phyloP scores from a whole-genome alignment of 2,329 filamentous ascomycete genomes.

The Penicillium glabrum region DNA sequence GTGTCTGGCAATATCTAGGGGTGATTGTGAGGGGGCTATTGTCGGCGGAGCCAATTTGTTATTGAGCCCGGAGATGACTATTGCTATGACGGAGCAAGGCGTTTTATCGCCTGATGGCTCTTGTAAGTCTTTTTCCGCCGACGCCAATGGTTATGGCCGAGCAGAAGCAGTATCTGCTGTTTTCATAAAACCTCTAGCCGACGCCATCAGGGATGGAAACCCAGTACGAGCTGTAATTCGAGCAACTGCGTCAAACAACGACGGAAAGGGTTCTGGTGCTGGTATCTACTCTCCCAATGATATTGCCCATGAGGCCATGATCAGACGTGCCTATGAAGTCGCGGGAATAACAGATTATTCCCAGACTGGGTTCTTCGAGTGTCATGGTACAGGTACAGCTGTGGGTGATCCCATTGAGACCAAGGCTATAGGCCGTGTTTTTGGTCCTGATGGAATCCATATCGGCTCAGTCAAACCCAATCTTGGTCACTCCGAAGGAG shows the following conservation, averaged over 20 bases:
- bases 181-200: slow-evolving; percentile 47
- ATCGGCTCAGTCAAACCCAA: slow-evolving; percentile 20
- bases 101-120: slow-evolving; percentile 45
- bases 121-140: slow-evolving; percentile 49
- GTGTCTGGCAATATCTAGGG: slow-evolving; percentile 21
- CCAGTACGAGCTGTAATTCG: slow-evolving; percentile 35
- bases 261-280: slow-evolving; percentile 4
- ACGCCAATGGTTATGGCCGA: slow-evolving; percentile 53
- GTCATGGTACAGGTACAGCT: slow-evolving; percentile 15
- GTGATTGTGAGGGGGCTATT: slow-evolving; percentile 27
- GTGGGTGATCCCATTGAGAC: slow-evolving; percentile 12
- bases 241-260: slow-evolving; percentile 27
- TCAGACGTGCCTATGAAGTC: background rate
- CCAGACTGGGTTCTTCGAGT: slow-evolving; percentile 13
- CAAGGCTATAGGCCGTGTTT: slow-evolving; percentile 4
- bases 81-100: slow-evolving; percentile 14
- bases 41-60: slow-evolving; percentile 39
- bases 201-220: slow-evolving; percentile 47
- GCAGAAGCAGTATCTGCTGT: slow-evolving; percentile 50
- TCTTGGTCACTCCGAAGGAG: slow-evolving; percentile 23
- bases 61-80: slow-evolving; percentile 26
- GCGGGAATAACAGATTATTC: slow-evolving; percentile 7
- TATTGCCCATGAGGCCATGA: background rate
- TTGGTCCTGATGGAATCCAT: background rate
- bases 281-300: background rate